A percentile compares a stretch with the other conserved stretches of the same genome.
These are phyloP conservation scores for Kwoniella sp. DNA, from an alignment of 768 basidiomycete species.

Conservation along the genomic window DNA sequence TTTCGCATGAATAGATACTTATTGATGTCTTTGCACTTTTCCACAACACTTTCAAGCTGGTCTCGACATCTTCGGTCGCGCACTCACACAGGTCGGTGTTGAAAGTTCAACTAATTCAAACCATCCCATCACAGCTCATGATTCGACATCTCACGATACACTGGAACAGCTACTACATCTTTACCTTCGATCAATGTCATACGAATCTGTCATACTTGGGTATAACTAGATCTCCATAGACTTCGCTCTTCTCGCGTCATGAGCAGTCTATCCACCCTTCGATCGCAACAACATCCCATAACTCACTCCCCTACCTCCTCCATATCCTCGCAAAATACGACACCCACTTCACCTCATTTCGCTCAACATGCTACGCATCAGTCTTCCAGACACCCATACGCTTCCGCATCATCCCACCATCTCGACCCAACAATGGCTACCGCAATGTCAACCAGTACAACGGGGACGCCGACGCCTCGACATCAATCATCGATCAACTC, in stretches of 20 bases:
- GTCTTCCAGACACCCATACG: not conserved
- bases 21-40: too few species aligned
- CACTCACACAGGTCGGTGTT: too few species aligned
- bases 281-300: not conserved
- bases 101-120: too few species aligned
- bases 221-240: too few species aligned
- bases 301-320: conserved; percentile 43
- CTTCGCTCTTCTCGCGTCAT: not conserved
- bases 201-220: too few species aligned
- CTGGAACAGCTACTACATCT: too few species aligned
- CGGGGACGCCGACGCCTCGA: conserved; percentile 14
- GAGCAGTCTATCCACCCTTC: conserved; percentile 1
- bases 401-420: conserved; percentile 7
- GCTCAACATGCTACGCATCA: conserved; percentile 13
- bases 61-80: too few species aligned
- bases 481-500: conserved; percentile 24
- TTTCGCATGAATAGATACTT: too few species aligned
- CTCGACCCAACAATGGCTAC: conserved; percentile 11
- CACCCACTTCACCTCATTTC: conserved; percentile 49
- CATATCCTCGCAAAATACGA: conserved; percentile 43
- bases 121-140: too few species aligned
- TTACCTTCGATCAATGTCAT: too few species aligned
- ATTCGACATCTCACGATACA: too few species aligned
- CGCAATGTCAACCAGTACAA: not conserved
- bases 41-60: too few species aligned